Evolutionary conservation across 495 filamentous ascomycete genomes (phyloP).

Genomic region (Aspergillus ostianus): DNA sequence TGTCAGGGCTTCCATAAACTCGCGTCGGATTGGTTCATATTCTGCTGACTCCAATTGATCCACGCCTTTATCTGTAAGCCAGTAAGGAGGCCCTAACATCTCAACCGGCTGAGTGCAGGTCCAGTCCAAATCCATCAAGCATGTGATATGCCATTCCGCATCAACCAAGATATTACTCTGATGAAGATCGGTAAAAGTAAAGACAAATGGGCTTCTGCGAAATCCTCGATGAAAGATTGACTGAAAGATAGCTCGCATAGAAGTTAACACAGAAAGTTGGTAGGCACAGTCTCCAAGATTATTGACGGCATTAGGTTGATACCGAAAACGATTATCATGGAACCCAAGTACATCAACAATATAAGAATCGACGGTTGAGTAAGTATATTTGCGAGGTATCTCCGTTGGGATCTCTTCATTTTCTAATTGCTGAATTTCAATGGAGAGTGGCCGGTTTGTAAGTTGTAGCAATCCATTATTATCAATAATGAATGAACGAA

Average conservation of each 20-base stretch:
- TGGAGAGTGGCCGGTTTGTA: constrained; percentile 31
- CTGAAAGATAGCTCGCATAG: constrained; percentile 29
- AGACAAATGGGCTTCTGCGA: constrained; percentile 23
- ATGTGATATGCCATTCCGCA: constrained; percentile 29
- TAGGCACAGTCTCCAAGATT: constrained; percentile 25
- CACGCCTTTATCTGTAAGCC: constrained; percentile 30
- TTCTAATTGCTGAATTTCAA: constrained; percentile 27
- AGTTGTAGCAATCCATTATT: constrained; percentile 24
- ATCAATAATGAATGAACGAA: constrained; percentile 35
- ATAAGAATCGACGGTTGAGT: constrained; percentile 33
- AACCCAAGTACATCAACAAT: constrained; percentile 28
- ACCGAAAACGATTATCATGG: constrained; percentile 30
- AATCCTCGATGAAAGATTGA: constrained; percentile 26
- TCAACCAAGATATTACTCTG: constrained; percentile 35
- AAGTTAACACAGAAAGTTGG: constrained; percentile 26
- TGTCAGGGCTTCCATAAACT: constrained; percentile 21
- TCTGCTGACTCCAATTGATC: constrained; percentile 21
- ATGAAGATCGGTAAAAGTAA: constrained; percentile 31
- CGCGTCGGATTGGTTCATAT: constrained; percentile 16
- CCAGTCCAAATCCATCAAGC: constrained; percentile 38
- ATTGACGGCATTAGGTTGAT: constrained; percentile 34
- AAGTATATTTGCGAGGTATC: constrained; percentile 31
- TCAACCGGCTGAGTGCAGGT: constrained; percentile 34
- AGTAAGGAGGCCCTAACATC: constrained; percentile 32
- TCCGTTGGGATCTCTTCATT: constrained; percentile 36